These are phyloP conservation scores for Stemphylium lycopersici DNA, from an alignment of 2,329 filamentous ascomycete species.

Conservation along the genomic window DNA sequence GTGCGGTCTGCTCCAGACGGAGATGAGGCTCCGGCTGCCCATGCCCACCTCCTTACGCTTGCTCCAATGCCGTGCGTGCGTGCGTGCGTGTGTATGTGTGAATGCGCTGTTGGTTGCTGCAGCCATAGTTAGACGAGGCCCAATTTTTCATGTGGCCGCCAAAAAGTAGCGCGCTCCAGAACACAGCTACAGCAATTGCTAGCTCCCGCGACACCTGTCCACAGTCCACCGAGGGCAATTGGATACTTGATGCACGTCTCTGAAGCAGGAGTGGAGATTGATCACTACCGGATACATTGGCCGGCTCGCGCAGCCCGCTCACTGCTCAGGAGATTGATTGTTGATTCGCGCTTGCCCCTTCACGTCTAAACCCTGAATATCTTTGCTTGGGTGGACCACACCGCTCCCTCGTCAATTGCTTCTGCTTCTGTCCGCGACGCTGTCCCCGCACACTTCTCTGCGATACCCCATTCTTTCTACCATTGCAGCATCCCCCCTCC, in stretches of 20 bases:
- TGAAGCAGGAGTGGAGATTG: background rate
- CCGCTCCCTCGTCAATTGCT: constrained; percentile 37
- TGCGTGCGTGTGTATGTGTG: too few species aligned
- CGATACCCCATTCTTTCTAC: constrained; percentile 20
- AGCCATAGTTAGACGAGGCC: constrained; percentile 23
- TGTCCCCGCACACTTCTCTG: constrained; percentile 22
- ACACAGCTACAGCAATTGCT: constrained; percentile 21
- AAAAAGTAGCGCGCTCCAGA: constrained; percentile 24
- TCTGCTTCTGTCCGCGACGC: constrained; percentile 18
- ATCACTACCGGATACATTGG: background rate
- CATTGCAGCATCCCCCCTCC: constrained; percentile 16
- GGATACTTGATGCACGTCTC: background rate
- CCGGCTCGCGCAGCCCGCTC: constrained; percentile 5
- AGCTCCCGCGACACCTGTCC: constrained; percentile 33
- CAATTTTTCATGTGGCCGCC: constrained; percentile 9
- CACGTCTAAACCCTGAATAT: constrained; percentile 34
- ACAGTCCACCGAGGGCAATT: constrained; percentile 7
- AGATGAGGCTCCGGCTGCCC: background rate
- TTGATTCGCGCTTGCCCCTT: constrained; percentile 34
- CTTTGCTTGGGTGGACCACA: constrained; percentile 31
- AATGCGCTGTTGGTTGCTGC: background rate
- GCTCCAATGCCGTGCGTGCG: too few species aligned
- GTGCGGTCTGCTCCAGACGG: background rate
- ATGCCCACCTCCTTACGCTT: constrained; percentile 16
- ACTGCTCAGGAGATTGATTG: constrained; percentile 9